A percentile compares a stretch with the other conserved stretches of the same genome.
These are phyloP conservation scores for Tuber brumale DNA, from an alignment of 495 filamentous ascomycete genomes.

Conservation along the genomic window DNA sequence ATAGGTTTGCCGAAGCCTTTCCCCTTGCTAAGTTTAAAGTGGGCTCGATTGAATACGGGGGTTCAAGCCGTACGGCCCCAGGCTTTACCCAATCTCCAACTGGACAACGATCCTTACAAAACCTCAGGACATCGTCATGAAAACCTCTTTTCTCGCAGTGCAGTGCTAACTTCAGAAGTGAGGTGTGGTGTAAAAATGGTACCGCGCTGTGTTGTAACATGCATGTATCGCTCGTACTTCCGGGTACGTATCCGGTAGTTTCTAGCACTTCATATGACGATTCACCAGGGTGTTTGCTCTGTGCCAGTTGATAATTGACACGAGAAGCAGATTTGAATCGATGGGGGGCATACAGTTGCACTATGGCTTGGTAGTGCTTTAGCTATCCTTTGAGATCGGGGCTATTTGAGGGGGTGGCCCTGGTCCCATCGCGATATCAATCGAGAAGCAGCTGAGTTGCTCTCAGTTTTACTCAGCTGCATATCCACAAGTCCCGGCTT, in stretches of 20 bases:
- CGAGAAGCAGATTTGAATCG: neutral
- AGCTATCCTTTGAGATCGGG: neutral
- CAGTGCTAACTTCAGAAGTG: neutral
- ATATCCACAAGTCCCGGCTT: neutral
- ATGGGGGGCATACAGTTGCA: neutral
- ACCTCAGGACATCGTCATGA: neutral
- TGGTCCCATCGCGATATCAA: neutral
- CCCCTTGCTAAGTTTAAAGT: neutral
- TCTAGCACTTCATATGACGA: neutral
- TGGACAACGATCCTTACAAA: neutral
- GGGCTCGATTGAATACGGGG: neutral
- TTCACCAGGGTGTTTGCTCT: neutral
- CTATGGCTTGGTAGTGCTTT: neutral
- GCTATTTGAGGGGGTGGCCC: neutral
- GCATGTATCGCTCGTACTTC: neutral
- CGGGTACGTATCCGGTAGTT: neutral
- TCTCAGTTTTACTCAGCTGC: neutral
- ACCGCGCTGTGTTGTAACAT: neutral
- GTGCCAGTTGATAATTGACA: conserved; percentile 1
- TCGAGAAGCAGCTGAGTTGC: neutral
- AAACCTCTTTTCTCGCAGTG: neutral
- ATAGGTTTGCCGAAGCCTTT: neutral
- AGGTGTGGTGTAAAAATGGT: neutral
- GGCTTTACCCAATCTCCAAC: neutral
- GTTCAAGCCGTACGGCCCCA: neutral